Base-by-base conservation (phyloP, 169 alveolate species). In the Cryptosporidium felis region DNA sequence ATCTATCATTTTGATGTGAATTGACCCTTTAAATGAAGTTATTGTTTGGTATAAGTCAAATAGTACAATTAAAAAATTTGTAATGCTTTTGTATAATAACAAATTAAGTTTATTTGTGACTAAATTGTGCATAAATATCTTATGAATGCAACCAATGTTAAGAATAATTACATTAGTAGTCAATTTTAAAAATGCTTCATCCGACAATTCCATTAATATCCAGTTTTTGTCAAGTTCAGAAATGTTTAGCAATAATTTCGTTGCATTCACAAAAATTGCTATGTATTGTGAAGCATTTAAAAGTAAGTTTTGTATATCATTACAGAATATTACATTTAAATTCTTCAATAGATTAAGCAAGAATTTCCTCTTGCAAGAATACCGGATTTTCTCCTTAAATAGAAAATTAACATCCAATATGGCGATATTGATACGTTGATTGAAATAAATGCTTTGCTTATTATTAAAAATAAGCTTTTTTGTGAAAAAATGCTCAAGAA, bases 1-100 rank as follows among this genome's bases (percentile, higher is more conserved):
- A 38, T 74, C 26, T 14, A 74, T 53, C 41, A 74, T 36, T 34
- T 34, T 36, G 9, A 34, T 21, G n/a, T 65, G 58, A 14, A 32
- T 14, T 40, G 56, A 38, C 18, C 10, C 36, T 56, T 26, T 16
- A 26, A 53, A n/a, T 8, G 74, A 36, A 3, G 49, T 18, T 18
- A 30, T 18, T 0, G 9, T 10, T 32, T 74, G 51, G 44, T 47
- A 74, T 18, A 74, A 36, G 36, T 74, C 67, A 6, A 74, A 49
- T 16, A 53, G 14, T 9, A 23, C 46, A n/a, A 74, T 21, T 3
- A 74, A 12, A 53, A 74, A 18, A 30, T 40, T 46, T 56, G 56
- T 74, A 40, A 74, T 38, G 14, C 30, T 32, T 34, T 58, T 46
- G 34, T 53, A 21, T 4, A 74, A 12, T 18, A 36, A 14, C 56